Evolutionary conservation across 257 asterid genomes (phyloP).

Genomic region (Solanum paucissectum): DNA sequence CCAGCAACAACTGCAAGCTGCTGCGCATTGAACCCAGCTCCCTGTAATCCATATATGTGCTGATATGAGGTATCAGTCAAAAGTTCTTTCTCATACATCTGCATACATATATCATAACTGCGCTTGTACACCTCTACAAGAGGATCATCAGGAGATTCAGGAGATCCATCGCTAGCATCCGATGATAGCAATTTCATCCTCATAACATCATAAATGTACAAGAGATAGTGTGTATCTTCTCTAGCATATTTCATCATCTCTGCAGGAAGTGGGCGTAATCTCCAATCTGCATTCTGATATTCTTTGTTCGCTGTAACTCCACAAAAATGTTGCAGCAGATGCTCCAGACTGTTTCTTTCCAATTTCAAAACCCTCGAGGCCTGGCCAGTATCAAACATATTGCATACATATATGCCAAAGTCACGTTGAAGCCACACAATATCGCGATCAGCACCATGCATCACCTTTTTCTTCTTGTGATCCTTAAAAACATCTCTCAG

Average conservation of each 20-base stretch:
- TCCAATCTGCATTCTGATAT: conserved; percentile 99
- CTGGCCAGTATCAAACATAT: conserved; percentile 99
- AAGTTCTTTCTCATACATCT: conserved; percentile 89
- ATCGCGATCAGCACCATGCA: conserved; percentile 97
- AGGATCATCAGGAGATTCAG: conserved; percentile 60
- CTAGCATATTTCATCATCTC: conserved; percentile 97
- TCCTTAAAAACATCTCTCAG: conserved; percentile 87
- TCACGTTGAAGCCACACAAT: conserved; percentile 93
- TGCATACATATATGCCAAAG: conserved; percentile 93
- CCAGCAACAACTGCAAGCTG: conserved; percentile 97
- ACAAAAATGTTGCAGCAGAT: conserved; percentile 73
- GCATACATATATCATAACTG: conserved; percentile 78
- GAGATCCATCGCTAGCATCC: conserved; percentile 41
- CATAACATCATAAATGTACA: conserved; percentile 83
- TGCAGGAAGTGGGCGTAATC: conserved; percentile 82
- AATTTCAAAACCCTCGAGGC: conserved; percentile 90
- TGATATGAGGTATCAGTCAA: conserved; percentile 79
- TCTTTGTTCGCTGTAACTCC: conserved; percentile 91
- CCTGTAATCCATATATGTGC: conserved; percentile 75
- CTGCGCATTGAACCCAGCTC: conserved; percentile 66
- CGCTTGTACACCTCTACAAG: conserved; percentile 87
- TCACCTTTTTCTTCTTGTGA: conserved; percentile 85
- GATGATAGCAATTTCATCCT: conserved; percentile 39
- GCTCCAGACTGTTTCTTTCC: conserved; percentile 87
- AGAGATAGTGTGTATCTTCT: conserved; percentile 94